Base-by-base conservation (phyloP, 352 stramenopile genomes). In the Phytophthora quininea region DNA sequence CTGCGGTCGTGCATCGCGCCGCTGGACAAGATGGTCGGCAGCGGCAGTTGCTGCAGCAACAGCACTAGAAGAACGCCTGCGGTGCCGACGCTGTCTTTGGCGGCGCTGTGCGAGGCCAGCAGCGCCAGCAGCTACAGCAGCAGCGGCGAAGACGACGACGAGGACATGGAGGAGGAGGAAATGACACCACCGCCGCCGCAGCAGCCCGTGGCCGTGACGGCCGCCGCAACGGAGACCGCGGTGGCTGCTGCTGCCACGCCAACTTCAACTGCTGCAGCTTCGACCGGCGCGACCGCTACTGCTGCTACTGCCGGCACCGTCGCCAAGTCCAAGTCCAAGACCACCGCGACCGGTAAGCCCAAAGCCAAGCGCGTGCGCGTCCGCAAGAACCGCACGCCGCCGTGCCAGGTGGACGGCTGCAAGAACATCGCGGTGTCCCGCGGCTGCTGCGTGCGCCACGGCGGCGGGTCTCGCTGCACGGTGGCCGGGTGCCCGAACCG, bases 371-470 rank as follows among this genome's bases (percentile, higher is more conserved):
- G 63, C 11, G 62, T 33, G 9, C 67, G 67, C 11, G 62, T 75
- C 14, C 67, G 67, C 40, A 86, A 86, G 69, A 61, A 64, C 11
- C 76, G 76, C 55, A 87, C 78, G 35, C 78, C 80, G 35, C 80
- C 78, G 29, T 90, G 81, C 70, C 74, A 84, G 31, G 81, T 88
- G 32, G 81, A 84, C 19, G 82, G 79, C 4, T 90, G 82, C 76
- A 79, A 71, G 63, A 88, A 87, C 68, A 83, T 84, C 58, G 80
- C 74, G 27, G 74, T 83, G 35, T 82, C 80, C 14, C 74, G 73
- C 33, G 76, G 74, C 68, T 80, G 73, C 71, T 87, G 77, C 40
- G 75, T 84, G 51, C 72, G 74, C 31, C 77, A 86, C 56, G 77
- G 77, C 51, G 77, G 77, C 42, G 78, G 78, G 32, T 81, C 75